phyloP scores from a whole-genome alignment of 139 green algal species.

The Desmodesmus armatus region DNA sequence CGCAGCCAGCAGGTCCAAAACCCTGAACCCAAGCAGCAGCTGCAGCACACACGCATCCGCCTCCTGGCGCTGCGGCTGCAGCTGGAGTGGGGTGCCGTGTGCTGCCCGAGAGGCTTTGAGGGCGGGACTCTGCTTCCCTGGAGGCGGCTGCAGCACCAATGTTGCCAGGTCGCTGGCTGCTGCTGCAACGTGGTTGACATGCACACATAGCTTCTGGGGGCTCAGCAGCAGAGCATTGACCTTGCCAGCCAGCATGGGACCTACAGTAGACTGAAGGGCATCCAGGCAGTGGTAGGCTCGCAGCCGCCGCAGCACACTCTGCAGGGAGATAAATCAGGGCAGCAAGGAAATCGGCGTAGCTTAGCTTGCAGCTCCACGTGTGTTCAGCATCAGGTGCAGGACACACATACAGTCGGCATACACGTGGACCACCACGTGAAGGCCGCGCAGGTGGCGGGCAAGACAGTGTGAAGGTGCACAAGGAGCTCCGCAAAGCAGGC shows the following conservation, averaged over 20 bases:
- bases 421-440: too few relatives aligned
- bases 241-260: slow-evolving; percentile 15
- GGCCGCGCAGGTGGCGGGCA: too few relatives aligned
- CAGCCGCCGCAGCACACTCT: slow-evolving; percentile 28
- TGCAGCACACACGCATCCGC: slow-evolving; percentile 37
- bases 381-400: too few relatives aligned
- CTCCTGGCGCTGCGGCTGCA: slow-evolving; percentile 27
- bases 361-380: neutral
- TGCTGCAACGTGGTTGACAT: neutral
- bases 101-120: slow-evolving; percentile 9
- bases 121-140: neutral
- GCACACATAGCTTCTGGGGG: neutral
- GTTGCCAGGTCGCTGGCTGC: slow-evolving; percentile 12
- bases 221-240: slow-evolving; percentile 33
- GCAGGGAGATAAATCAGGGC: neutral
- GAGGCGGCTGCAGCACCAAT: slow-evolving; percentile 3
- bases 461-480: too few relatives aligned
- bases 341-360: neutral
- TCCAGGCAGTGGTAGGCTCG: slow-evolving; percentile 5
- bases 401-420: too few relatives aligned
- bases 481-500: neutral
- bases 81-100: neutral
- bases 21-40: slow-evolving; percentile 37
- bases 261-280: neutral
- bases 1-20: slow-evolving; percentile 4